A percentile compares a stretch with the other conserved stretches of the same genome.
phyloP scores from a whole-genome alignment of 805 yeast species.

The Saturnispora mendoncae region DNA sequence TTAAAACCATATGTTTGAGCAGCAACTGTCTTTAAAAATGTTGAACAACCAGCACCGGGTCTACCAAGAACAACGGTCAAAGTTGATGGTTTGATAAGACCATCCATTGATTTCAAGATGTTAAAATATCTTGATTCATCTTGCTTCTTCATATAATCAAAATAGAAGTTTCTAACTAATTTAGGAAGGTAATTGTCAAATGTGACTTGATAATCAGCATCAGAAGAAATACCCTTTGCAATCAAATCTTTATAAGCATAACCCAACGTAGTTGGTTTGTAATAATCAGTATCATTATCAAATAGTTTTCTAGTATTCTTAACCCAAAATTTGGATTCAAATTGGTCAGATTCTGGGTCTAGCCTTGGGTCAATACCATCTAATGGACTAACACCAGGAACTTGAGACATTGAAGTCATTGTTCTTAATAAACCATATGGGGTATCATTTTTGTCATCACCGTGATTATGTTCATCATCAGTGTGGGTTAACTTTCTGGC shows the following conservation, averaged over 20 bases:
- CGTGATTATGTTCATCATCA: constrained; percentile 9
- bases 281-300: constrained; percentile 51
- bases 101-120: constrained; percentile 61
- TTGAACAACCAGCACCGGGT: constrained; percentile 78
- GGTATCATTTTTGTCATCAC: constrained; percentile 5
- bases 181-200: constrained; percentile 37
- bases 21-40: constrained; percentile 52
- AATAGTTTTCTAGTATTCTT: constrained; percentile 49
- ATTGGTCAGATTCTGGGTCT: constrained; percentile 52
- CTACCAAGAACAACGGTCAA: constrained; percentile 66
- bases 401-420: constrained; percentile 43
- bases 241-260: constrained; percentile 49
- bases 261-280: constrained; percentile 52
- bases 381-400: constrained; percentile 40
- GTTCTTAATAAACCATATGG: constrained; percentile 23
- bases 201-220: constrained; percentile 58
- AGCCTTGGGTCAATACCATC: constrained; percentile 32
- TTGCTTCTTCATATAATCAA: constrained; percentile 20
- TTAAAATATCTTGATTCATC: constrained; percentile 34
- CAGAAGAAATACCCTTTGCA: constrained; percentile 59
- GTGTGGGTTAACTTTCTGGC: constrained; percentile 33
- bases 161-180: constrained; percentile 24
- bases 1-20: constrained; percentile 53
- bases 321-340: constrained; percentile 58
- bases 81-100: constrained; percentile 51